phyloP scores from a whole-genome alignment of 352 stramenopile species.

The Thalassiosira mediterranea region DNA sequence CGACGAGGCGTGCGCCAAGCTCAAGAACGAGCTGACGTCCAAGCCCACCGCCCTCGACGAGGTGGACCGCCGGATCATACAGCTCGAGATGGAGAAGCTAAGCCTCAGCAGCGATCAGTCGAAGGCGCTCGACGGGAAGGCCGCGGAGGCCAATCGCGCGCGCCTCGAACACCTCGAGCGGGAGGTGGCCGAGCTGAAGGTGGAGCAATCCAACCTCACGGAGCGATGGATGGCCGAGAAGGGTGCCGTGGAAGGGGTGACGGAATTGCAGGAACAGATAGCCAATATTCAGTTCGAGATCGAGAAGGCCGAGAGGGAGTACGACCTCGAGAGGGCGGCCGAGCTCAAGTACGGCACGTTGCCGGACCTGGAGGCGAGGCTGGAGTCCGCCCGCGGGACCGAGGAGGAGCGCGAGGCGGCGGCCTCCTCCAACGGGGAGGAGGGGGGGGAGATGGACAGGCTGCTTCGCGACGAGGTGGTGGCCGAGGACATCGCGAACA shows the following conservation, averaged over 20 bases:
- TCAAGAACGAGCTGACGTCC: conserved; percentile 88
- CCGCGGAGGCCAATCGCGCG: conserved; percentile 91
- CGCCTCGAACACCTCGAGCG: conserved; percentile 88
- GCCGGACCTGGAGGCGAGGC: conserved; percentile 87
- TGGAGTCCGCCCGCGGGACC: conserved; percentile 39
- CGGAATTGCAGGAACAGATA: conserved; percentile 90
- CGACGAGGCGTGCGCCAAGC: conserved; percentile 91
- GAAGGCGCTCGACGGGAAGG: conserved; percentile 87
- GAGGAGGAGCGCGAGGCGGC: too few species aligned
- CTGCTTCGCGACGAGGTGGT: conserved; percentile 88
- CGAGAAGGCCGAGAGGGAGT: conserved; percentile 91
- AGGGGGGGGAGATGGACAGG: conserved; percentile 22
- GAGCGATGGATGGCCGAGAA: conserved; percentile 87
- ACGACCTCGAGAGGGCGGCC: conserved; percentile 93
- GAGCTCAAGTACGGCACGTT: conserved; percentile 97
- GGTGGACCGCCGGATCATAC: conserved; percentile 94
- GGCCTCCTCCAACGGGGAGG: too few species aligned
- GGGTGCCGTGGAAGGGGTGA: conserved; percentile 87
- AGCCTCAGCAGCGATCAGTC: conserved; percentile 34
- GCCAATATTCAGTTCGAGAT: conserved; percentile 92
- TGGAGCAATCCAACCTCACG: conserved; percentile 94
- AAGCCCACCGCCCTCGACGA: conserved; percentile 89
- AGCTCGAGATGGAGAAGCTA: conserved; percentile 92
- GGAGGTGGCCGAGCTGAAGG: conserved; percentile 92
- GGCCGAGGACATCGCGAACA: conserved; percentile 92